Percentiles rank a stretch among this genome's conserved stretches.
phyloP scores from a whole-genome alignment of 2,329 filamentous ascomycete genomes.

The Sclerotiophoma versabilis region DNA sequence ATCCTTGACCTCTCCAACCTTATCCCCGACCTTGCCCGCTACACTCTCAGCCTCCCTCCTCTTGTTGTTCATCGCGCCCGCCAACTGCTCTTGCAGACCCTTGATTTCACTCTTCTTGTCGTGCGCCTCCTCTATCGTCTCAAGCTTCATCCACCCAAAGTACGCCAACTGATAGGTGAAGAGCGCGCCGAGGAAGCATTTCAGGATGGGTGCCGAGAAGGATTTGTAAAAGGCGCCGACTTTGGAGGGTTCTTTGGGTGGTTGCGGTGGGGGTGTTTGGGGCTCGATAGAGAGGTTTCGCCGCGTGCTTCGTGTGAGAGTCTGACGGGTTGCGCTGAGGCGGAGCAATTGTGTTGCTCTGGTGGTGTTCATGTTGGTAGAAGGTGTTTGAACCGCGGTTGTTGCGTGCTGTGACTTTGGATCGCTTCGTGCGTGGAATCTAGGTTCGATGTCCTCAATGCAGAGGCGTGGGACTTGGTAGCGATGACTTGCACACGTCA shows the following conservation, averaged over 20 bases:
- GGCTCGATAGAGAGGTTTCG: conserved; percentile 9
- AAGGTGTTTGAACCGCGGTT: background rate
- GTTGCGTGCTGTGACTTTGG: background rate
- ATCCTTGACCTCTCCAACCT: conserved; percentile 23
- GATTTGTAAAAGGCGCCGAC: conserved; percentile 72
- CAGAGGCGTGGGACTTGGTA: background rate
- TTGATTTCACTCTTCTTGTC: conserved; percentile 52
- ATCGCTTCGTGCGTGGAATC: too few relatives aligned
- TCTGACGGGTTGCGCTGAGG: conserved; percentile 6
- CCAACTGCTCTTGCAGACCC: conserved; percentile 33
- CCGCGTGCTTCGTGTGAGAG: background rate
- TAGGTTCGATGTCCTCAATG: background rate
- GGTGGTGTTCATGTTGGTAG: conserved; percentile 1
- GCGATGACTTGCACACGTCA: background rate
- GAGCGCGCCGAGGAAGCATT: conserved; percentile 76
- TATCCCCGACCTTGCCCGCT: conserved; percentile 16
- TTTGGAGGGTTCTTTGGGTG: conserved; percentile 48
- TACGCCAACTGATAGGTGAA: conserved; percentile 82
- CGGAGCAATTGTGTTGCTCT: background rate
- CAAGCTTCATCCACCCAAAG: conserved; percentile 76
- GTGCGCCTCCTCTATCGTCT: conserved; percentile 71
- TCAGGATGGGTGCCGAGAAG: conserved; percentile 75
- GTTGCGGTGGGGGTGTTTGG: conserved; percentile 3
- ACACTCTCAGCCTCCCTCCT: conserved; percentile 18
- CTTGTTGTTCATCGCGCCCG: conserved; percentile 28